These are phyloP conservation scores for Xylaria sp. DNA, from an alignment of 2,329 filamentous ascomycete species.

Conservation along the genomic window DNA sequence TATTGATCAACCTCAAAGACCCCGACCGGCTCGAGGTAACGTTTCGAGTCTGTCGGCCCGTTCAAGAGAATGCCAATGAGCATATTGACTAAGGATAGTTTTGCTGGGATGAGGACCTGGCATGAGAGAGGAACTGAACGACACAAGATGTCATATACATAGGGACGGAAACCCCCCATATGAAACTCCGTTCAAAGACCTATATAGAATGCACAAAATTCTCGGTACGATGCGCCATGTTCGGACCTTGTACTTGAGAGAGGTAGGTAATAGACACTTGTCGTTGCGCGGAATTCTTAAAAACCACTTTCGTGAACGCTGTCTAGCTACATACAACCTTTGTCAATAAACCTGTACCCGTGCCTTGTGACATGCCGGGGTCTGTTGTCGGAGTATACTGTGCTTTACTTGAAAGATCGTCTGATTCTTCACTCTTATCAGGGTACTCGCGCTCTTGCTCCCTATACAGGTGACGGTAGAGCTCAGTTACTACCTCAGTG, in stretches of 20 bases:
- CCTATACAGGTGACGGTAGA: background rate
- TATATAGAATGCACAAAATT: background rate
- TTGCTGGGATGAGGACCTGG: slow-evolving; percentile 25
- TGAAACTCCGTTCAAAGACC: background rate
- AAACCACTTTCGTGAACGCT: no score
- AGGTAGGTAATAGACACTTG: no score
- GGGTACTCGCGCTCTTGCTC: no score
- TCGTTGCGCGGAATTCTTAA: no score
- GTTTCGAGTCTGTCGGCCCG: background rate
- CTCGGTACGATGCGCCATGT: background rate
- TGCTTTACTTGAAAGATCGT: background rate
- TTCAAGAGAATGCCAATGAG: slow-evolving; percentile 12
- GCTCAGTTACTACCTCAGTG: background rate
- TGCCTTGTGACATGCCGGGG: no score
- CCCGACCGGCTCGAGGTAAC: slow-evolving; percentile 16
- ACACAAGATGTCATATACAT: slow-evolving; percentile 7
- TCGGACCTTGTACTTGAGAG: no score
- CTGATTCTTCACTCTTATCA: no score
- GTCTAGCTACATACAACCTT: no score
- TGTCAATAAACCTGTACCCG: no score
- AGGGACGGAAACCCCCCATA: slow-evolving; percentile 10
- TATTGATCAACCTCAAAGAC: slow-evolving; percentile 15
- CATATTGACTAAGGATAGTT: slow-evolving; percentile 17
- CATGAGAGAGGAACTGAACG: slow-evolving; percentile 18
- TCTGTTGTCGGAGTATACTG: background rate